Conservation (phyloP, 495 filamentous ascomycete species). For the Aspergillus ostianus region DNA sequence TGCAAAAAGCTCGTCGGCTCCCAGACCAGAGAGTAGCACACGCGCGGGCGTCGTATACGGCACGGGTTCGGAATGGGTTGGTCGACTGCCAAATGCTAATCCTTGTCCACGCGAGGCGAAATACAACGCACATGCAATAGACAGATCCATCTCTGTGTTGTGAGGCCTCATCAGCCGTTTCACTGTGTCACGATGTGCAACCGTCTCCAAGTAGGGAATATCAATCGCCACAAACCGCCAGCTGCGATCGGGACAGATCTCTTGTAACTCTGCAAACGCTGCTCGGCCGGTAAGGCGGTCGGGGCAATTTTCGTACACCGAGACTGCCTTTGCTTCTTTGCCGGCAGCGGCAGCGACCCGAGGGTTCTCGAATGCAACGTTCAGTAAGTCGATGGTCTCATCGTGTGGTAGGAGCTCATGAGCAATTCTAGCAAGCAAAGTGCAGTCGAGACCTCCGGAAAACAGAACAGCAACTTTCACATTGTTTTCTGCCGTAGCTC, state of each 20-base stretch:
- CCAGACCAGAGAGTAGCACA: constrained; percentile 87
- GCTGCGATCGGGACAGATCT: constrained; percentile 64
- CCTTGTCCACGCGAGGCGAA: constrained; percentile 86
- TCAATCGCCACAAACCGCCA: constrained; percentile 87
- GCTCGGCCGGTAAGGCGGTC: constrained; percentile 83
- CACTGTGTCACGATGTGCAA: constrained; percentile 65
- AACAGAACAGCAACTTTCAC: constrained; percentile 78
- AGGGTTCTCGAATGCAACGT: constrained; percentile 96
- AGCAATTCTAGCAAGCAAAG: constrained; percentile 76
- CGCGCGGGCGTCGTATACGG: constrained; percentile 70
- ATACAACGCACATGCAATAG: constrained; percentile 90
- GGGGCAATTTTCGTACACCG: constrained; percentile 77
- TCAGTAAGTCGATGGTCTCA: constrained; percentile 81
- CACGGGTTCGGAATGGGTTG: constrained; percentile 8
- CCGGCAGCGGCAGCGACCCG: constrained; percentile 54
- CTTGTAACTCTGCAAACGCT: constrained; percentile 69
- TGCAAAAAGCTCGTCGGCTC: constrained; percentile 93
- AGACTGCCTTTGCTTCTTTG: constrained; percentile 29
- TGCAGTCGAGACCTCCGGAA: constrained; percentile 93
- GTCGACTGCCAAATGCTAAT: constrained; percentile 12
- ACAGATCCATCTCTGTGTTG: constrained; percentile 98
- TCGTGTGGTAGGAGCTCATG: constrained; percentile 70
- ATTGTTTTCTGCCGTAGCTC: constrained; percentile 29
- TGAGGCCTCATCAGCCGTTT: constrained; percentile 83
- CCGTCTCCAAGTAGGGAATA: constrained; percentile 73